These are phyloP conservation scores for Neoboletus subvelutipes DNA, from an alignment of 768 basidiomycete genomes.

Conservation along the genomic window DNA sequence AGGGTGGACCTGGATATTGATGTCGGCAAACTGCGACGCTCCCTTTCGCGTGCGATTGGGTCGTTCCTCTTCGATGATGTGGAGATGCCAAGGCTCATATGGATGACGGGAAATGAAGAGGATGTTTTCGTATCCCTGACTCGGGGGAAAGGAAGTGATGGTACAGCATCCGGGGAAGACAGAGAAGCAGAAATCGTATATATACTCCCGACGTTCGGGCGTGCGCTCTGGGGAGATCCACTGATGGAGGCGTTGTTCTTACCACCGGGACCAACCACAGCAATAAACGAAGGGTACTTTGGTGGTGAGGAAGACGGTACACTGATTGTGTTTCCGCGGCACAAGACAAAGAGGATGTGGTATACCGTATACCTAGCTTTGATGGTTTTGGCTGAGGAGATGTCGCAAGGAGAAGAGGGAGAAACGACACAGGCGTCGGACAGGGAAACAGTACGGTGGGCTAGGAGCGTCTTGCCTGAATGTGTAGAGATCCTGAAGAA, in stretches of 20 bases:
- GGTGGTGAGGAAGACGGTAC: conserved; percentile 44
- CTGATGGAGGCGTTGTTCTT: conserved; percentile 67
- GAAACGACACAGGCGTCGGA: conserved; percentile 20
- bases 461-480: conserved; percentile 38
- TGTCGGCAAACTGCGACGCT: conserved; percentile 44
- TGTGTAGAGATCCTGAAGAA: conserved; percentile 48
- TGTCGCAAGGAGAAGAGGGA: conserved; percentile 9
- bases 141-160: conserved; percentile 9
- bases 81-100: conserved; percentile 65
- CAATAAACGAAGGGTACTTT: conserved; percentile 61
- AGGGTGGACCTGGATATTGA: conserved; percentile 25
- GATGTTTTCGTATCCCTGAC: conserved; percentile 53
- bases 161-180: conserved; percentile 8
- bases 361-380: conserved; percentile 66
- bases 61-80: conserved; percentile 77
- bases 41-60: conserved; percentile 68
- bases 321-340: conserved; percentile 57
- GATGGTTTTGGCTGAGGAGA: conserved; percentile 49
- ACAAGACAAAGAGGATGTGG: conserved; percentile 76
- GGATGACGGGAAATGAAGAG: conserved; percentile 59
- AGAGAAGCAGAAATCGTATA: conserved; percentile 31
- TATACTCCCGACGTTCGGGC: conserved; percentile 43
- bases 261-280: conserved; percentile 44
- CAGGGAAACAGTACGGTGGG: conserved; percentile 39
- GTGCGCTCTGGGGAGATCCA: conserved; percentile 76